Conservation (phyloP, 2,329 filamentous ascomycete genomes). For the Cytospora schulzeri region DNA sequence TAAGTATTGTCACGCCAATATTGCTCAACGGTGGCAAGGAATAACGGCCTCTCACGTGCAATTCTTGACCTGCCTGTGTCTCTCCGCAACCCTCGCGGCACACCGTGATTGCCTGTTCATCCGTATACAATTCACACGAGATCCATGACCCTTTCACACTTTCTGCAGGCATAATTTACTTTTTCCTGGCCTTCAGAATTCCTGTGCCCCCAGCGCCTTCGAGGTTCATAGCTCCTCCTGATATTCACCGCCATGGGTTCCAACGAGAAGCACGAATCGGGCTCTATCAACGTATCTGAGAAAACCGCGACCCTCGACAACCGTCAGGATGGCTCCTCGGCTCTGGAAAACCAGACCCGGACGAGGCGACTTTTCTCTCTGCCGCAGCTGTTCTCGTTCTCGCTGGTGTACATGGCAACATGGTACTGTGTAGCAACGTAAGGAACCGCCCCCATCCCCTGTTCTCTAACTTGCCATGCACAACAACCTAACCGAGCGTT, state of each 20-base stretch:
- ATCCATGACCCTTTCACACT: background rate
- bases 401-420: conserved; percentile 15
- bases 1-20: background rate
- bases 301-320: background rate
- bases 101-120: background rate
- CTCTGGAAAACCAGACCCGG: conserved; percentile 7
- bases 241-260: background rate
- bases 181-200: background rate
- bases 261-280: background rate
- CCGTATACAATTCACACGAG: background rate
- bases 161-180: background rate
- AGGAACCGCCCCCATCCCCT: background rate
- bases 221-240: background rate
- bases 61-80: background rate
- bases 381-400: conserved; percentile 21
- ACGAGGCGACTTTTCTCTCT: conserved; percentile 18
- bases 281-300: background rate
- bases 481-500: background rate
- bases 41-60: background rate
- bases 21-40: background rate
- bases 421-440: conserved; percentile 12
- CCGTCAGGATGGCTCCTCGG: background rate
- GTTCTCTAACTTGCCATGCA: background rate
- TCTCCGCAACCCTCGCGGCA: background rate
- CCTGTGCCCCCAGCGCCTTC: background rate